These are phyloP conservation scores for Rhododendron williamsianum DNA, from an alignment of 148 eudicot genomes.

Conservation along the genomic window DNA sequence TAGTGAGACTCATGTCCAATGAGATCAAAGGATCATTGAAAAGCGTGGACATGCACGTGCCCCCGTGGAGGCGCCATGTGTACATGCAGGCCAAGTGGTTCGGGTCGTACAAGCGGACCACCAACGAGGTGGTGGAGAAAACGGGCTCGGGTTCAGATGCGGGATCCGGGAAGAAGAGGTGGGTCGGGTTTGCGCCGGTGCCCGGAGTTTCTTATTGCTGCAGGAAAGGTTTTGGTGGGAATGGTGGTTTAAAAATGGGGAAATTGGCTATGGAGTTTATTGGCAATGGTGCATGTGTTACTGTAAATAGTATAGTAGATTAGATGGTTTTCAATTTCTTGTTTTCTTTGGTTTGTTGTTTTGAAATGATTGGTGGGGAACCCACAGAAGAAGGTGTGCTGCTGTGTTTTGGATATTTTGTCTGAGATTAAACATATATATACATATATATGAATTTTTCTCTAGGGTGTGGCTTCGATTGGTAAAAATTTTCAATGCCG, in stretches of 20 bases:
- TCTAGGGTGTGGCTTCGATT: not conserved
- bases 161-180: constrained; percentile 18
- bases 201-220: constrained; percentile 26
- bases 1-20: constrained; percentile 46
- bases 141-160: not conserved
- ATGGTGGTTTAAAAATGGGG: constrained; percentile 37
- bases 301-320: not conserved
- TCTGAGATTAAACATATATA: too few relatives aligned
- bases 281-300: not conserved
- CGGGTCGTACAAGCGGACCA: constrained; percentile 52
- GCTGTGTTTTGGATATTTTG: not conserved
- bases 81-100: constrained; percentile 75
- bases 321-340: too few relatives aligned
- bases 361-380: too few relatives aligned
- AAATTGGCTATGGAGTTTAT: constrained; percentile 38
- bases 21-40: constrained; percentile 63
- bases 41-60: constrained; percentile 32
- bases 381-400: too few relatives aligned
- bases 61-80: constrained; percentile 70
- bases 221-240: constrained; percentile 32
- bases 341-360: too few relatives aligned
- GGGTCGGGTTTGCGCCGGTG: constrained; percentile 42
- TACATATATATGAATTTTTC: too few relatives aligned
- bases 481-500: too few relatives aligned
- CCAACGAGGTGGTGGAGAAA: constrained; percentile 19